Base-by-base conservation (phyloP, 106 monocot species). In the Dioscorea dumetorum region DNA sequence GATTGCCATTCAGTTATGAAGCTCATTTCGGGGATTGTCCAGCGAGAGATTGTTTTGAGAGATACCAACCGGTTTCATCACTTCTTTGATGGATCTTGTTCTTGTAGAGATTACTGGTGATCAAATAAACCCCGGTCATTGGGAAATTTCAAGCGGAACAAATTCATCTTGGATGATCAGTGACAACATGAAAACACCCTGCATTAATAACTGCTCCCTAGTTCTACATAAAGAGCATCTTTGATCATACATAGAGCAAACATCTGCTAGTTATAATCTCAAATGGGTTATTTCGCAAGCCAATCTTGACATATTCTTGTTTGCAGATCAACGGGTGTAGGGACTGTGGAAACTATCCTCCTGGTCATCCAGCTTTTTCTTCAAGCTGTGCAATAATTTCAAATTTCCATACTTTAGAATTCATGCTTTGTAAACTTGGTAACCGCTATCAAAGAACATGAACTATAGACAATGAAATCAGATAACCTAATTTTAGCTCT, bases 331-430 rank as follows among this genome's bases (percentile, higher is more conserved):
- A 16, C 51, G 0, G 23, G n/a, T 49, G 19, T 65, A 65, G 15
- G 33, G 54, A 12, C 69, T 63, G 16, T 72, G 58, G 58, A 76
- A 84, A 77, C 77, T 67, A 8, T 81, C 71, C 57, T 84, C 80
- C 67, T 84, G 81, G 14, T 84, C 84, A 49, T 84, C 84, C 22
- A 81, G 72, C 77, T 81, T 84, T 68, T 66, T 77, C 74, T 77
- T 84, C 64, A 81, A 66, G 15, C 84, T 84, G 28, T 28, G 66
- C 66, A 53, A 10, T 17, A 57, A 19, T 17, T 33, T 41, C 2
- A 41, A 41, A 8, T 41, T 41, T 6, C 5, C 41, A 41, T 6
- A 3, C 0, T 41, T 41, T 10, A 41, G 41, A 28, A 28, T 28
- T 28, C 28, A 28, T 28, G 3, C 1, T 8, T 41, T 41, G 41